Conservation (phyloP, 495 filamentous ascomycete genomes). For the Letharia lupina region DNA sequence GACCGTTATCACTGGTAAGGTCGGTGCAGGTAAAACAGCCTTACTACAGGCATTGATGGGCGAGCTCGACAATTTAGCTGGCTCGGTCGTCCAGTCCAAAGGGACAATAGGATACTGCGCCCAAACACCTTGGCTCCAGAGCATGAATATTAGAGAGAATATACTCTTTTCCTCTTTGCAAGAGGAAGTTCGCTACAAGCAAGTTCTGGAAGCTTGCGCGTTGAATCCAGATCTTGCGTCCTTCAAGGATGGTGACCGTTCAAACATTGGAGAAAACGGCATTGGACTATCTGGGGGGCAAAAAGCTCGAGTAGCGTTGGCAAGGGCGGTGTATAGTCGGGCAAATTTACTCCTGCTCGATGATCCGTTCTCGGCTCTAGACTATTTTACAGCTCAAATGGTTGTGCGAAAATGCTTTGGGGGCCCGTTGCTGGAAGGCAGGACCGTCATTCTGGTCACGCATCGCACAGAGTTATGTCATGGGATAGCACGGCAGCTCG, state of each 20-base stretch:
- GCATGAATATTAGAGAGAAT: slow-evolving; percentile 81
- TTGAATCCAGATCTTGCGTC: slow-evolving; percentile 54
- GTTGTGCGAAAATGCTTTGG: slow-evolving; percentile 61
- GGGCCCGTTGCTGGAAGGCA: slow-evolving; percentile 52
- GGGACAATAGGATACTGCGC: slow-evolving; percentile 74
- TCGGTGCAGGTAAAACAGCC: slow-evolving; percentile 74
- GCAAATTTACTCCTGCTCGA: slow-evolving; percentile 59
- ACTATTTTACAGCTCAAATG: slow-evolving; percentile 66
- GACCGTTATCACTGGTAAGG: slow-evolving; percentile 61
- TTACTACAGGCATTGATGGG: slow-evolving; percentile 70
- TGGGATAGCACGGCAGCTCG: slow-evolving; percentile 55
- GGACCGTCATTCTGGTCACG: slow-evolving; percentile 65
- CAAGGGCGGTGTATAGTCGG: slow-evolving; percentile 61
- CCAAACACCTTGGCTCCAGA: slow-evolving; percentile 84
- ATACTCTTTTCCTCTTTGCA: slow-evolving; percentile 70
- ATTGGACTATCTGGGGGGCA: slow-evolving; percentile 66
- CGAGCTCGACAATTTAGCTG: slow-evolving; percentile 60
- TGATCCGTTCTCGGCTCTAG: slow-evolving; percentile 60
- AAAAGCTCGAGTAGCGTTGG: slow-evolving; percentile 58
- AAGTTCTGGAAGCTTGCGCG: slow-evolving; percentile 54
- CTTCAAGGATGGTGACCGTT: slow-evolving; percentile 58
- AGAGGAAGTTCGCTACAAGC: slow-evolving; percentile 52
- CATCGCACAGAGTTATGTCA: slow-evolving; percentile 66
- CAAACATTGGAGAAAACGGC: slow-evolving; percentile 62
- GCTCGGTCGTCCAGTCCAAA: slow-evolving; percentile 50